Evolutionary conservation across 2,329 filamentous ascomycete genomes (phyloP).

Genomic region (Sporothrix humicola): DNA sequence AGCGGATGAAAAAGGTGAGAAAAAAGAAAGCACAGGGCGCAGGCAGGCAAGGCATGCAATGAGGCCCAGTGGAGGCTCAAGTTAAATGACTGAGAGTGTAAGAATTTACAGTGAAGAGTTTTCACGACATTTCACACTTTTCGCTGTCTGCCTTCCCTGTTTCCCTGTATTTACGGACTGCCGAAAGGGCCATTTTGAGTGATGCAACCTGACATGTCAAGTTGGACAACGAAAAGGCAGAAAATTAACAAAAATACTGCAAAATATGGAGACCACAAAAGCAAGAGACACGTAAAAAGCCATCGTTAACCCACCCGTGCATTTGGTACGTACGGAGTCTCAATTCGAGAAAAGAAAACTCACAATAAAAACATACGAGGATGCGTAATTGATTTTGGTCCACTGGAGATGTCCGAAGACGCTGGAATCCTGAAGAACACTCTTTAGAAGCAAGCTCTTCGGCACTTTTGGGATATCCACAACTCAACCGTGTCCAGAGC

Average conservation of each 20-base stretch:
- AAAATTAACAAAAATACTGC: no score
- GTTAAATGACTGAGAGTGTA: not conserved
- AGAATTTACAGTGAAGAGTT: not conserved
- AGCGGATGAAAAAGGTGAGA: not conserved
- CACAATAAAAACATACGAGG: constrained; percentile 19
- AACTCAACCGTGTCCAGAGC: not conserved
- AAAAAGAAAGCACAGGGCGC: constrained; percentile 12
- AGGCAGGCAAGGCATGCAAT: constrained; percentile 4
- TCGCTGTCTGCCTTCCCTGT: not conserved
- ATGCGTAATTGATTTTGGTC: constrained; percentile 21
- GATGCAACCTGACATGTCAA: constrained; percentile 33
- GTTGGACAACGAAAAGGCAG: constrained; percentile 16
- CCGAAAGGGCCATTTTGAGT: not conserved
- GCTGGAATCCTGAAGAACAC: not conserved
- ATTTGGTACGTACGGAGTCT: constrained; percentile 7
- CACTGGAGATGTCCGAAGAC: not conserved
- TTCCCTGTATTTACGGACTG: constrained; percentile 22
- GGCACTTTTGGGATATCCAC: constrained; percentile 10
- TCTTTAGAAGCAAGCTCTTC: constrained; percentile 2
- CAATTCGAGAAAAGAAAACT: not conserved
- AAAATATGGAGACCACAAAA: not conserved
- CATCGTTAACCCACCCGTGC: not conserved
- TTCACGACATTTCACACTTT: not conserved
- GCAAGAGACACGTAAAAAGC: not conserved
- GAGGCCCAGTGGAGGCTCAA: not conserved